phyloP scores from a whole-genome alignment of 2,329 filamentous ascomycete genomes.

The Phyllosticta citriasiana region DNA sequence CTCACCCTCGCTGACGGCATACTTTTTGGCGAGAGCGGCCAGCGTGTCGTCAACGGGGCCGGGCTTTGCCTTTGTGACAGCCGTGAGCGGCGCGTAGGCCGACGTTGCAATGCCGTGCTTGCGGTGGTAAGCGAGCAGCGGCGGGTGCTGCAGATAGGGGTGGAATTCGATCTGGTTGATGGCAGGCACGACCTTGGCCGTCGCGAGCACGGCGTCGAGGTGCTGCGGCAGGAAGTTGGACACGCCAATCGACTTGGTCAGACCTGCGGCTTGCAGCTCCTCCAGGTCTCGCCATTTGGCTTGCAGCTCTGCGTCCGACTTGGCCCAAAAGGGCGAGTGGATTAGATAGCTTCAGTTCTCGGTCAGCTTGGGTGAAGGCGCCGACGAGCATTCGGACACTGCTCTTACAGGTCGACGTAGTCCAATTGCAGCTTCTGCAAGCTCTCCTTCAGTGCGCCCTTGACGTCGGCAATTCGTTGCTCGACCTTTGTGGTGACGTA shows the following conservation, averaged over 20 bases:
- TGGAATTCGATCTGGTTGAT: conserved; percentile 63
- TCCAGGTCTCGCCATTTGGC: conserved; percentile 52
- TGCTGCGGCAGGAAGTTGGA: conserved; percentile 48
- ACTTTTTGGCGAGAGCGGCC: conserved; percentile 47
- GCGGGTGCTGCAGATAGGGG: conserved; percentile 54
- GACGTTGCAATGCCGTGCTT: conserved; percentile 37
- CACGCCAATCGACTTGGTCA: conserved; percentile 52
- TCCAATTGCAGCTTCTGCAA: conserved; percentile 50
- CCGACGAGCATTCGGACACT: neutral
- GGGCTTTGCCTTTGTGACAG: conserved; percentile 43
- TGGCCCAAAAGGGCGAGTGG: conserved; percentile 49
- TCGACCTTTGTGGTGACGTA: conserved; percentile 48
- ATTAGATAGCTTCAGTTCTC: conserved; percentile 44
- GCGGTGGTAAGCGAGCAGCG: conserved; percentile 46
- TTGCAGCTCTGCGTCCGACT: conserved; percentile 45
- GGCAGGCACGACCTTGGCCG: conserved; percentile 46
- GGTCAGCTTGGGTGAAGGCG: neutral
- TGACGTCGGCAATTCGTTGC: conserved; percentile 44
- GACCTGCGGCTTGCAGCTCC: conserved; percentile 44
- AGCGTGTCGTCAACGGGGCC: conserved; percentile 48
- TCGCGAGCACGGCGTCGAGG: conserved; percentile 43
- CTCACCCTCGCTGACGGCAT: conserved; percentile 48
- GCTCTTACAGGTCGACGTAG: conserved; percentile 50
- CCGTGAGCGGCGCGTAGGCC: conserved; percentile 38
- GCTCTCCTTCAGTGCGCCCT: conserved; percentile 43